Percentiles rank a stretch among this genome's conserved stretches.
Evolutionary conservation across 2,329 filamentous ascomycete species (phyloP).

Genomic region (Cercospora sp.): DNA sequence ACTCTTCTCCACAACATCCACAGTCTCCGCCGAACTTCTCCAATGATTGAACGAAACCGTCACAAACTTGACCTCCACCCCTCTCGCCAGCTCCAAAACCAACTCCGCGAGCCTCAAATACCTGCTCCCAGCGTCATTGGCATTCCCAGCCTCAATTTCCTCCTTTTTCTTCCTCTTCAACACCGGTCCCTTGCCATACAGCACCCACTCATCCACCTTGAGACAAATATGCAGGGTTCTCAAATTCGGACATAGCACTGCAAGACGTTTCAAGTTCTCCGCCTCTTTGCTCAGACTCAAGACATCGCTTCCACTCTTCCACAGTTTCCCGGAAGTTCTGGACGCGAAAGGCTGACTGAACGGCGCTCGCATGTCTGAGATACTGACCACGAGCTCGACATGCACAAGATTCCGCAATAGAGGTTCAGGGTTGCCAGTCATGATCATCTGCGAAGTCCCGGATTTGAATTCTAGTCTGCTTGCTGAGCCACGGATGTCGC

Average conservation of each 20-base stretch:
- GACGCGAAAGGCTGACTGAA: constrained; percentile 18
- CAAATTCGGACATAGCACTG: background rate
- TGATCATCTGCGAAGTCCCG: constrained; percentile 7
- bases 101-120: constrained; percentile 12
- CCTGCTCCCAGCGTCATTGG: background rate
- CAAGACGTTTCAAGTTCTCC: constrained; percentile 4
- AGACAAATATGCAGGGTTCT: constrained; percentile 13
- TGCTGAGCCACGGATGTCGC: constrained; percentile 16
- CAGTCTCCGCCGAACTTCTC: constrained; percentile 8
- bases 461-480: constrained; percentile 13
- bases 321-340: background rate
- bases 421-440: constrained; percentile 16
- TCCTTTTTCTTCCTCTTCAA: background rate
- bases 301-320: constrained; percentile 12
- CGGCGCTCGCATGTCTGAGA: constrained; percentile 17
- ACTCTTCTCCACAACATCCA: background rate
- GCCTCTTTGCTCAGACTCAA: constrained; percentile 5
- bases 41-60: constrained; percentile 13
- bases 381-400: constrained; percentile 9
- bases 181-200: constrained; percentile 9
- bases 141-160: background rate
- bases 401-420: constrained; percentile 7
- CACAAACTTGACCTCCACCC: constrained; percentile 1
- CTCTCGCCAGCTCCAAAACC: constrained; percentile 6
- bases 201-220: constrained; percentile 18